Percentiles rank a stretch among this genome's conserved stretches.
Conservation (phyloP, 2,329 filamentous ascomycete species). For the Hymenoscyphus fraxineus region DNA sequence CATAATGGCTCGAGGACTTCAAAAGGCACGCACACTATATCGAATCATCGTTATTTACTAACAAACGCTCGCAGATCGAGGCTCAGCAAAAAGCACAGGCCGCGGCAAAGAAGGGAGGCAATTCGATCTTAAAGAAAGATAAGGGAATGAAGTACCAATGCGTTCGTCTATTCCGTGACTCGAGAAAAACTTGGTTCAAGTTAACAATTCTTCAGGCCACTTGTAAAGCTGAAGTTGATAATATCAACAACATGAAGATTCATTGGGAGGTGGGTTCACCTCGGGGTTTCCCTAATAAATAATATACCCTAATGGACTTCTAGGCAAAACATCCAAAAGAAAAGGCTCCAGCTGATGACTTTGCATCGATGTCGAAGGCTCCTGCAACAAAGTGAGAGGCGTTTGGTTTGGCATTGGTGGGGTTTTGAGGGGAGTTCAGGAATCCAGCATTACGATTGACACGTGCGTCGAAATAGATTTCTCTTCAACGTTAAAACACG, state of each 20-base stretch:
- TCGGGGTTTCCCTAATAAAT: too few species aligned
- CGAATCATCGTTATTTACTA: neutral
- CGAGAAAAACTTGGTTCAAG: too few species aligned
- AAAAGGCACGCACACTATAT: constrained; percentile 5
- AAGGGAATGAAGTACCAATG: constrained; percentile 13
- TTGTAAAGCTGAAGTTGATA: constrained; percentile 8
- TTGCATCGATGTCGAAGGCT: constrained; percentile 10
- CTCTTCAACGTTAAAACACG: neutral
- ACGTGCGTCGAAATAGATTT: neutral
- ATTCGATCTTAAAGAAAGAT: constrained; percentile 9
- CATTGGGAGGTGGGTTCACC: constrained; percentile 7
- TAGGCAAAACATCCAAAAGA: constrained; percentile 7
- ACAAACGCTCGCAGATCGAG: constrained; percentile 1
- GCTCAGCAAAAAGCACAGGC: constrained; percentile 8
- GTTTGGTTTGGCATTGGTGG: neutral
- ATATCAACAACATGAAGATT: constrained; percentile 7
- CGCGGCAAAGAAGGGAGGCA: constrained; percentile 6
- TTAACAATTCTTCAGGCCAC: neutral
- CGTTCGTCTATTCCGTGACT: neutral
- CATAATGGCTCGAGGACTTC: constrained; percentile 11
- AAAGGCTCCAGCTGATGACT: constrained; percentile 2
- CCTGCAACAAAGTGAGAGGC: constrained; percentile 1
- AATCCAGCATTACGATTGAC: neutral
- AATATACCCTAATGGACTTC: neutral
- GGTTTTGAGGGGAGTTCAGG: constrained; percentile 2